Percentiles rank a stretch among this genome's conserved stretches.
Evolutionary conservation across 2,329 filamentous ascomycete species (phyloP).

Genomic region (Ascocoryne sarcoides): DNA sequence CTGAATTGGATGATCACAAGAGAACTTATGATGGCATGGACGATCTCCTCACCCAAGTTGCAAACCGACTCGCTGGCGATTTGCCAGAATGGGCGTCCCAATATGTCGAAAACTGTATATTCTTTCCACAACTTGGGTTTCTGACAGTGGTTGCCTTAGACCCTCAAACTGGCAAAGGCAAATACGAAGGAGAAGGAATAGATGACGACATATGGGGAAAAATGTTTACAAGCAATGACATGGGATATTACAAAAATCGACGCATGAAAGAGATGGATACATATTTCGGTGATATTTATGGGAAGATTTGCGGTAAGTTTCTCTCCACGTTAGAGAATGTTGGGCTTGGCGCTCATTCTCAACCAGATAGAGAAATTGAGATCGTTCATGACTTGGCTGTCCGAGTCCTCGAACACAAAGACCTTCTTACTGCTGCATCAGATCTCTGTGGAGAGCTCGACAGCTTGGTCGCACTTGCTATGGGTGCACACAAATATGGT

Average conservation of each 20-base stretch:
- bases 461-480: constrained; percentile 69
- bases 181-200: constrained; percentile 53
- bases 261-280: constrained; percentile 75
- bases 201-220: constrained; percentile 61
- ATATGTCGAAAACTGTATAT: constrained; percentile 66
- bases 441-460: constrained; percentile 82
- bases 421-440: constrained; percentile 58
- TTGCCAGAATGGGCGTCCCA: constrained; percentile 51
- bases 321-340: neutral
- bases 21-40: constrained; percentile 70
- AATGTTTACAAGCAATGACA: constrained; percentile 63
- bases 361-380: constrained; percentile 74
- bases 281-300: constrained; percentile 76
- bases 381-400: constrained; percentile 72
- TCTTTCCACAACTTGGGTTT: constrained; percentile 87
- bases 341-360: constrained; percentile 8
- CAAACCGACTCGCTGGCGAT: constrained; percentile 50
- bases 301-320: constrained; percentile 64
- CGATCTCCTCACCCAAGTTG: constrained; percentile 59
- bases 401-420: constrained; percentile 59
- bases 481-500: constrained; percentile 66
- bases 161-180: constrained; percentile 44
- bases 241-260: constrained; percentile 78
- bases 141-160: constrained; percentile 66
- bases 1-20: constrained; percentile 69